Evolutionary conservation across 2,329 filamentous ascomycete genomes (phyloP).

Genomic region (Onygena corvina): DNA sequence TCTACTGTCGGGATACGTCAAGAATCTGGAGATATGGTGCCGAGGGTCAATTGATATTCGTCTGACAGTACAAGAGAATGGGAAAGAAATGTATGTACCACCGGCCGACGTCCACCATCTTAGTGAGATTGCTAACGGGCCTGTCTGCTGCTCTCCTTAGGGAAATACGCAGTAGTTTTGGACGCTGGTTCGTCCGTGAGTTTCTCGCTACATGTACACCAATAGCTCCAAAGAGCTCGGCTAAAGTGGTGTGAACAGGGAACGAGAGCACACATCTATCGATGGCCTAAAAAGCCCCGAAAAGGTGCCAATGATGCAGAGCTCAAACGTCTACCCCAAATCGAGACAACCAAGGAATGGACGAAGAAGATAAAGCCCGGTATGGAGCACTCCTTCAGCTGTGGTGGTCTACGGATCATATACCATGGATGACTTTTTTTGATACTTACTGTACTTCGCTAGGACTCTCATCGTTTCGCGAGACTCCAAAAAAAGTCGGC

Average conservation of each 20-base stretch:
- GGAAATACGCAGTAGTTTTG: conserved; percentile 81
- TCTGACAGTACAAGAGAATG: conserved; percentile 25
- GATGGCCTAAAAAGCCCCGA: conserved; percentile 63
- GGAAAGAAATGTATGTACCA: conserved; percentile 32
- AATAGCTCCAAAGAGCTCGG: conserved; percentile 7
- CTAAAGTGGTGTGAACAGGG: conserved; percentile 39
- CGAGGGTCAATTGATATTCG: neutral
- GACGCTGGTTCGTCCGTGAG: conserved; percentile 85
- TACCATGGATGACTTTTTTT: no score
- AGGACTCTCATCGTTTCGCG: conserved; percentile 77
- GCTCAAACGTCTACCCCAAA: conserved; percentile 58
- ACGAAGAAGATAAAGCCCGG: conserved; percentile 91
- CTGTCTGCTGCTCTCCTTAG: conserved; percentile 24
- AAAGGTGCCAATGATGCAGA: conserved; percentile 49
- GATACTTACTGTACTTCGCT: conserved; percentile 8
- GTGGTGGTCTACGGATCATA: no score
- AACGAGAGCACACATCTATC: conserved; percentile 86
- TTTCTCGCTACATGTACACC: conserved; percentile 10
- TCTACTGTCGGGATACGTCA: no score
- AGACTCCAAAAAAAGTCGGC: conserved; percentile 63
- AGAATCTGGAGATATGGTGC: neutral
- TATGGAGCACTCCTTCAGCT: conserved; percentile 28
- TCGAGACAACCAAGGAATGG: conserved; percentile 76
- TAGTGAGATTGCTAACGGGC: conserved; percentile 15
- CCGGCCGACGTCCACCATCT: conserved; percentile 4